Evolutionary conservation across 768 basidiomycete species (phyloP).

Genomic region (Coprinopsis strossmayeri): DNA sequence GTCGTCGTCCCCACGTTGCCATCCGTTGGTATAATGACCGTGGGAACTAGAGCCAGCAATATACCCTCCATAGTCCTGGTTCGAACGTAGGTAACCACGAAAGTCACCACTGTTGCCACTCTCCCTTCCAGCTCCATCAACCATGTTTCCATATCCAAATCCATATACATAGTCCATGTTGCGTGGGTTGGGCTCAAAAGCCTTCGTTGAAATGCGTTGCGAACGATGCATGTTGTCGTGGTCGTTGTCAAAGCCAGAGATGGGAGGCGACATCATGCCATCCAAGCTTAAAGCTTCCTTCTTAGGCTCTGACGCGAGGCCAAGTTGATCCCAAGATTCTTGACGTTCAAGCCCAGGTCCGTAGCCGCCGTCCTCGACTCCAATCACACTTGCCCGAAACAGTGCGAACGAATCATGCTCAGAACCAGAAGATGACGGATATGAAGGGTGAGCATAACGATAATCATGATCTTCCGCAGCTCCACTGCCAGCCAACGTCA

Average conservation of each 20-base stretch:
- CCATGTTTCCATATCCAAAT: neutral
- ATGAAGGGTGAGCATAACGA: neutral
- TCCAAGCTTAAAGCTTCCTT: neutral
- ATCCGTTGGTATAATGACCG: constrained; percentile 14
- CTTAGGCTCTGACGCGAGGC: neutral
- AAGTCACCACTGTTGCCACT: constrained; percentile 5
- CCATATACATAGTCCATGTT: neutral
- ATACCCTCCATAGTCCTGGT: neutral
- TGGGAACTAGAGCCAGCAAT: neutral
- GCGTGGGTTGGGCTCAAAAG: neutral
- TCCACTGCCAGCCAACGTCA: neutral
- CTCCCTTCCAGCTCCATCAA: constrained; percentile 6
- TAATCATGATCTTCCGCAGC: neutral
- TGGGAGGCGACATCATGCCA: neutral
- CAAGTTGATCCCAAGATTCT: neutral
- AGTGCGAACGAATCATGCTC: neutral
- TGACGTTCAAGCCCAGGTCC: neutral
- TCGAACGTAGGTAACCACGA: neutral
- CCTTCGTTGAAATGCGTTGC: neutral
- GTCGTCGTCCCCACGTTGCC: constrained; percentile 26
- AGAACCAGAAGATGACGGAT: neutral
- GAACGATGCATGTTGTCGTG: neutral
- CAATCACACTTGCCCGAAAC: neutral
- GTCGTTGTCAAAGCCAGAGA: neutral
- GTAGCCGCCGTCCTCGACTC: neutral